These are phyloP conservation scores for Ormosia emarginata DNA, from an alignment of 306 rosid species.

Conservation along the genomic window DNA sequence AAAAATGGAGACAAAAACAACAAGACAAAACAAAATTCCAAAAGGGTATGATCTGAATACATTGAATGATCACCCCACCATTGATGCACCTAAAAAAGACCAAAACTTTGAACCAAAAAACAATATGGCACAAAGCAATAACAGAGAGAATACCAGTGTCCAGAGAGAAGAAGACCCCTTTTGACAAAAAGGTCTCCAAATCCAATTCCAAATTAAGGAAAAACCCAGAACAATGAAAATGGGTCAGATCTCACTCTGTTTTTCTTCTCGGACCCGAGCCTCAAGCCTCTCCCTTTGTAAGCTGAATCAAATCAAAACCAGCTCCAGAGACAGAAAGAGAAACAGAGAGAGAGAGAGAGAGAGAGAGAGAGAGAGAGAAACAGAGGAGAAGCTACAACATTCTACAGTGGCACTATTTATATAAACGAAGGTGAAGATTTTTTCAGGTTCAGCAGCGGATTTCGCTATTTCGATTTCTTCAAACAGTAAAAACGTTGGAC, in stretches of 20 bases:
- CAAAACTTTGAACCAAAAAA: not conserved
- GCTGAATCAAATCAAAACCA: not conserved
- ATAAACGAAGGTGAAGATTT: not conserved
- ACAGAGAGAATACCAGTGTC: slow-evolving; percentile 13
- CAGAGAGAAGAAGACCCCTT: slow-evolving; percentile 44
- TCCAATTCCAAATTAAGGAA: slow-evolving; percentile 31
- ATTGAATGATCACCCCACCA: slow-evolving; percentile 15
- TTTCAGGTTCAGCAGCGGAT: slow-evolving; percentile 28
- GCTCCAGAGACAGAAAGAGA: slow-evolving; percentile 23
- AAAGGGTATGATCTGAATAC: slow-evolving; percentile 10
- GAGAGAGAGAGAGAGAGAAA: not conserved
- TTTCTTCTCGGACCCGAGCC: not conserved
- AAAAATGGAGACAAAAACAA: not conserved
- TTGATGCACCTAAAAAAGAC: slow-evolving; percentile 17
- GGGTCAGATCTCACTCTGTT: slow-evolving; percentile 46
- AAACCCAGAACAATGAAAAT: slow-evolving; percentile 4
- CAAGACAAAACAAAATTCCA: not conserved
- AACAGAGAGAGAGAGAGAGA: not conserved
- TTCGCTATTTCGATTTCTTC: slow-evolving; percentile 30
- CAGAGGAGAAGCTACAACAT: not conserved
- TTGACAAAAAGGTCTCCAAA: slow-evolving; percentile 46
- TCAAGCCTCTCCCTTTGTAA: slow-evolving; percentile 24
- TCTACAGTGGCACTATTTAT: slow-evolving; percentile 17
- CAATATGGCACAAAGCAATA: not conserved
- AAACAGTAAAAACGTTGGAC: slow-evolving; percentile 31